These are phyloP conservation scores for Ophiostoma populinum DNA, from an alignment of 2,329 filamentous ascomycete genomes.

Conservation along the genomic window DNA sequence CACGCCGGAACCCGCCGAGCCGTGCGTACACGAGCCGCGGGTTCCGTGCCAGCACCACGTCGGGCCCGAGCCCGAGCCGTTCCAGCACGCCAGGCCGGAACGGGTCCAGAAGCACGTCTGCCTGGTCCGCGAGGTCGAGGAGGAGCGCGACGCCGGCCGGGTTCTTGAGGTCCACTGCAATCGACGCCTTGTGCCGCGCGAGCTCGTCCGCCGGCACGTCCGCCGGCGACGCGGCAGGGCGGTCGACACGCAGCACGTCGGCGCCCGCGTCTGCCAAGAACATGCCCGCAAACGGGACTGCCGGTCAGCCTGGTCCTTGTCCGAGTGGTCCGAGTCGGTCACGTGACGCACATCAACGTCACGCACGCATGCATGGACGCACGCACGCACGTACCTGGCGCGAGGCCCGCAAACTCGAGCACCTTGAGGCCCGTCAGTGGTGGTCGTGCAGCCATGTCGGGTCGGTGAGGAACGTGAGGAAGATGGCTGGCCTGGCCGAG, in stretches of 20 bases:
- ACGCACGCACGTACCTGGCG: conserved; percentile 39
- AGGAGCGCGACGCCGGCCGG: conserved; percentile 46
- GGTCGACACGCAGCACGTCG: conserved; percentile 73
- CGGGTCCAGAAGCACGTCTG: conserved; percentile 80
- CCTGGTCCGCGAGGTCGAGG: conserved; percentile 39
- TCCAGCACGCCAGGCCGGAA: conserved; percentile 86
- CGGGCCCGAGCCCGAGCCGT: conserved; percentile 60
- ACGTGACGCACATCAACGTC: too few relatives aligned
- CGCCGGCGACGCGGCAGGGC: conserved; percentile 21
- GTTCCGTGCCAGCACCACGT: conserved; percentile 48
- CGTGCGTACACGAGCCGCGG: conserved; percentile 64
- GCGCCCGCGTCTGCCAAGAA: conserved; percentile 83
- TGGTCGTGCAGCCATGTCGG: conserved; percentile 23
- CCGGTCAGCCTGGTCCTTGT: not conserved
- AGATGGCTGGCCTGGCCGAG: too few relatives aligned
- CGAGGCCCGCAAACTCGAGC: conserved; percentile 42
- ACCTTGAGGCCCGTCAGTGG: conserved; percentile 36
- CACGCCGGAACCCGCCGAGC: conserved; percentile 78
- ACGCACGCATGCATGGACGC: too few relatives aligned
- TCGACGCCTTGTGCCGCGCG: conserved; percentile 63
- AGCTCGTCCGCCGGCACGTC: conserved; percentile 44
- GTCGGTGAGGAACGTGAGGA: too few relatives aligned
- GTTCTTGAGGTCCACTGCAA: conserved; percentile 64
- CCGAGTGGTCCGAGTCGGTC: too few relatives aligned
- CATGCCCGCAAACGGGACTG: conserved; percentile 70